Evolutionary conservation across 78 protist species (phyloP).

Genomic region (Dictyostelium brefeldianum): DNA sequence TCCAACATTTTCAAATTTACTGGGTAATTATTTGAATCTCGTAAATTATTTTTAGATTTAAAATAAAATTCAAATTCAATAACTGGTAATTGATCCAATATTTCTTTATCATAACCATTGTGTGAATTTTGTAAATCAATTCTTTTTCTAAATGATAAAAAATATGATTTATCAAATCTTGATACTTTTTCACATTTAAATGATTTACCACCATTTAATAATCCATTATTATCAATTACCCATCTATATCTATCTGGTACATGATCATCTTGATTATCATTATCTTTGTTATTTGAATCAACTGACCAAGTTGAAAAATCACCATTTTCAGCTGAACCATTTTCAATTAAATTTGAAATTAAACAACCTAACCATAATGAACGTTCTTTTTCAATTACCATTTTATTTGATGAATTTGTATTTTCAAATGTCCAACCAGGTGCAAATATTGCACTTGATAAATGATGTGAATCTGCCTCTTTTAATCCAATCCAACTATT

Average conservation of each 20-base stretch:
- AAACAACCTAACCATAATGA: conserved; percentile 23
- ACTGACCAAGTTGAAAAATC: neutral
- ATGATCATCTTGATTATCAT: no score
- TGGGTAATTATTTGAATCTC: neutral
- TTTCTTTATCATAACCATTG: neutral
- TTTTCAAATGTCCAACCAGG: conserved; percentile 90
- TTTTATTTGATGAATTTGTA: conserved; percentile 12
- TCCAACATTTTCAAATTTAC: neutral
- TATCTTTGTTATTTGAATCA: neutral
- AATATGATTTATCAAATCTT: neutral
- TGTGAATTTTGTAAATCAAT: neutral
- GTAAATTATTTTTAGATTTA: neutral
- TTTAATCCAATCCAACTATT: conserved; percentile 2
- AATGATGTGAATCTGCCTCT: neutral
- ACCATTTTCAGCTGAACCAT: conserved; percentile 27
- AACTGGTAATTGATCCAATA: conserved; percentile 21
- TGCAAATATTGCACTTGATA: conserved; percentile 86
- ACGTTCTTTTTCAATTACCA: conserved; percentile 11
- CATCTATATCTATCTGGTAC: neutral
- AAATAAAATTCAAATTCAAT: conserved; percentile 51
- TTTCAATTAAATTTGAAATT: neutral
- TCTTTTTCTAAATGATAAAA: neutral
- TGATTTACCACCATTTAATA: conserved; percentile 4
- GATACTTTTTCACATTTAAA: neutral
- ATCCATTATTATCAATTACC: neutral